These are phyloP conservation scores for Arthrobotrys sinensis DNA, from an alignment of 2,329 filamentous ascomycete genomes.

Conservation along the genomic window DNA sequence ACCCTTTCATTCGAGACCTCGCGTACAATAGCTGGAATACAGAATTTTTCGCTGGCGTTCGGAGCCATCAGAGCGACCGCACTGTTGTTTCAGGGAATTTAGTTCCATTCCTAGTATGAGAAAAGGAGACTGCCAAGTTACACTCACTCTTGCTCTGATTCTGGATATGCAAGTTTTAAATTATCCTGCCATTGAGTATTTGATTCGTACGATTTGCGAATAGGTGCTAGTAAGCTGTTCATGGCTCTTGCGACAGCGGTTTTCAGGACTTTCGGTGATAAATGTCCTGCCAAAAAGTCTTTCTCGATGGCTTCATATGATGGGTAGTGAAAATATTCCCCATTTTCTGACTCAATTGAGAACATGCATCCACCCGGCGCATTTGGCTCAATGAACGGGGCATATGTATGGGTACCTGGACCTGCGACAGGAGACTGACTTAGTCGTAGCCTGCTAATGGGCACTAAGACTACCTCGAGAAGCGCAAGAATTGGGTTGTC, in stretches of 20 bases:
- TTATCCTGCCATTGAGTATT: conserved; percentile 41
- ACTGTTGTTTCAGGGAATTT: background rate
- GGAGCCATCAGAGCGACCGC: background rate
- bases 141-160: conserved; percentile 23
- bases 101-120: background rate
- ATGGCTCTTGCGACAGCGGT: conserved; percentile 27
- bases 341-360: conserved; percentile 7
- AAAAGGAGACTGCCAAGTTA: background rate
- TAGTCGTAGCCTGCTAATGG: conserved; percentile 22
- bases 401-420: background rate
- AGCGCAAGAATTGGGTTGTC: conserved; percentile 34
- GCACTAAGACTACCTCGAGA: conserved; percentile 27
- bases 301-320: conserved; percentile 56
- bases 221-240: conserved; percentile 34
- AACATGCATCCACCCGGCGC: conserved; percentile 13
- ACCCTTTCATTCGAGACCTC: conserved; percentile 30
- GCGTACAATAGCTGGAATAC: conserved; percentile 26
- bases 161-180: conserved; percentile 31
- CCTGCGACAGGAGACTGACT: background rate
- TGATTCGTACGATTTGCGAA: conserved; percentile 42
- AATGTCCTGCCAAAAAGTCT: conserved; percentile 22
- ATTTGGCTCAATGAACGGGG: background rate
- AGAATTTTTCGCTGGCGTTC: conserved; percentile 30
- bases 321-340: conserved; percentile 22
- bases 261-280: conserved; percentile 23